Evolutionary conservation across 345 rosid species (phyloP), one percentile per base, ranked within the genome.

Genomic region (Litchi chinensis): DNA sequence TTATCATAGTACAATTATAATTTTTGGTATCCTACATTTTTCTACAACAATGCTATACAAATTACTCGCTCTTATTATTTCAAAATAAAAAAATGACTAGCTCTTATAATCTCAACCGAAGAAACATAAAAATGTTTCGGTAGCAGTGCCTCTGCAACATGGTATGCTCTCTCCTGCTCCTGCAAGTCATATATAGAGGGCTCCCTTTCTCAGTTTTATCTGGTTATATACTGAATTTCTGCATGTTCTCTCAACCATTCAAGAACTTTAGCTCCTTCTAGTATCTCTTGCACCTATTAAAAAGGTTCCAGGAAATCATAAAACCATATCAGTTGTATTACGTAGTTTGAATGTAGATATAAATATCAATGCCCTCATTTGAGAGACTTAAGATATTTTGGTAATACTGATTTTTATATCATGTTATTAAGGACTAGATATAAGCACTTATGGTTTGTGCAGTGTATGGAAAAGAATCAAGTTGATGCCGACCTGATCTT

Each of bases 181-280:
- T 46, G 43, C 46, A 19, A 46, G 39, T 15, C 44, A 24, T 24
- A 65, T n/a, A 50, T 40, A 68, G 19, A 22, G 71, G 44, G 57
- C 19, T 43, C 39, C 50, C 40, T 22, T 68, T 39, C 32, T 26
- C 24, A 54, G 46, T 59, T 66, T 93, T 82, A 95, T 79, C 84
- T 86, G 77, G 90, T 92, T 41, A 88, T 57, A 76, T 93, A 92
- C 75, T 83, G 88, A 80, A 95, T 87, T 44, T 93, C 92, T 0
- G 95, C 92, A 68, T 77, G 90, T 83, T 89, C 93, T 89, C 86
- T 91, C 82, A 95, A 82, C 98, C 99, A 95, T 78, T 93, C 98
- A 63, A 95, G 95, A 87, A 95, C 98, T 85, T 91, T 93, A 46
- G 98, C 98, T 78, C 97, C 99, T 82, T 95, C 98, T 37, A 95